Evolutionary conservation across 2,329 filamentous ascomycete genomes (phyloP), one percentile per base, ranked within the genome.

Genomic region (Huntiella omanensis): DNA sequence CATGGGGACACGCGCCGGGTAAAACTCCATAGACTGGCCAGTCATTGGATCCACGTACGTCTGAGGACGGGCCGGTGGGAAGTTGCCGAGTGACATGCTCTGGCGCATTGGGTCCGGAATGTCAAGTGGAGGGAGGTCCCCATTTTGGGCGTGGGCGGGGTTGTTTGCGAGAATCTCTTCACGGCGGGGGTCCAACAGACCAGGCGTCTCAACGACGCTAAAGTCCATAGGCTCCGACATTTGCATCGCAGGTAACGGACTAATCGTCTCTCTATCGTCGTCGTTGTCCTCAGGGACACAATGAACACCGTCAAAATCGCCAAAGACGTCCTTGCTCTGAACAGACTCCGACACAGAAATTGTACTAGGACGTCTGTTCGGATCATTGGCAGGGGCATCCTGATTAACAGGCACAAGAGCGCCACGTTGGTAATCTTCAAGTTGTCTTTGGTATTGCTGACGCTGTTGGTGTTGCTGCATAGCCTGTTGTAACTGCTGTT

Each of bases 1-100:
- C 51, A 82, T 79, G 3, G 91, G 91, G 2, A 98, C 91, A 1
- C 85, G 87, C 3, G 91, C 91, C 11, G 91, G 91, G 59, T 98
- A 98, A 62, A 80, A 96, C 7, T 94, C 75, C 83, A 96, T 94
- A 54, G 78, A 69, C 53, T 88, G 76, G 4, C 76, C 80, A 1
- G 79, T 79, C 19, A 70, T 66, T 1, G 75, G 74, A 55, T 78
- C 69, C 55, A 74, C 62, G 58, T 77, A 79, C 1, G 75, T 75
- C 51, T 71, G 68, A 8, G 74, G 69, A 13, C 63, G 61, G 10
- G 50, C 43, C 11, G 57, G 52, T 3, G 53, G 51, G 33, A 54
- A 35, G 15, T 19, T 13, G 13, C 13, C 40, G n/a, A n/a, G n/a
- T 8, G 13, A 13, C 43, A 46, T 34, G 33, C 46, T 48, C 37